A percentile compares a stretch with the other conserved stretches of the same genome.
Evolutionary conservation across 2,329 filamentous ascomycete species (phyloP).

Genomic region (Simplicillium aogashimaense): DNA sequence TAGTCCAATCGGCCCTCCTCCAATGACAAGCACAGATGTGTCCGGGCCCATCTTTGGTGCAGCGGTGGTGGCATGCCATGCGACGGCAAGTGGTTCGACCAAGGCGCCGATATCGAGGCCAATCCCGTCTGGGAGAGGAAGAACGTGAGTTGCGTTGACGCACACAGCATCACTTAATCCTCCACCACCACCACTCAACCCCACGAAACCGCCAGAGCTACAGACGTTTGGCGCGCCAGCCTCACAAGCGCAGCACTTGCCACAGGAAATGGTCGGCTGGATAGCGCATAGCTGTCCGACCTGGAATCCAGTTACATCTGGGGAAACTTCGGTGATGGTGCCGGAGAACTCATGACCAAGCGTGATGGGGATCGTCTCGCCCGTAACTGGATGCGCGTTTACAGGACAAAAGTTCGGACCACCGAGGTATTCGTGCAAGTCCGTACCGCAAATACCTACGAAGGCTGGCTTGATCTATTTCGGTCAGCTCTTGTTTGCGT

Average conservation of each 20-base stretch:
- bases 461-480: background rate
- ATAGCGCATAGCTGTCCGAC: conserved; percentile 46
- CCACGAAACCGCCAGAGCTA: conserved; percentile 33
- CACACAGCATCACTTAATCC: conserved; percentile 43
- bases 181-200: conserved; percentile 32
- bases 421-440: conserved; percentile 20
- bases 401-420: conserved; percentile 18
- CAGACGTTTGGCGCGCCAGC: conserved; percentile 21
- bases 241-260: conserved; percentile 41
- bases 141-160: conserved; percentile 32
- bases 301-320: conserved; percentile 30
- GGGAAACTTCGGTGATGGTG: conserved; percentile 44
- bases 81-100: conserved; percentile 53
- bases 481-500: background rate
- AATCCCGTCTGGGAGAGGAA: conserved; percentile 38
- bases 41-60: conserved; percentile 20
- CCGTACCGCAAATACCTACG: conserved; percentile 22
- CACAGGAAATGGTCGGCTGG: conserved; percentile 47
- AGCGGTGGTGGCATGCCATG: conserved; percentile 46
- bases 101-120: conserved; percentile 45
- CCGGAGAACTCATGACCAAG: conserved; percentile 57
- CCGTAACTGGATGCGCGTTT: conserved; percentile 43
- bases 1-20: conserved; percentile 54
- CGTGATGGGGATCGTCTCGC: conserved; percentile 43
- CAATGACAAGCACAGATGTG: conserved; percentile 43